Conservation (phyloP, 192 early-diverging fungal genomes). For the Coemansia reversa region DNA sequence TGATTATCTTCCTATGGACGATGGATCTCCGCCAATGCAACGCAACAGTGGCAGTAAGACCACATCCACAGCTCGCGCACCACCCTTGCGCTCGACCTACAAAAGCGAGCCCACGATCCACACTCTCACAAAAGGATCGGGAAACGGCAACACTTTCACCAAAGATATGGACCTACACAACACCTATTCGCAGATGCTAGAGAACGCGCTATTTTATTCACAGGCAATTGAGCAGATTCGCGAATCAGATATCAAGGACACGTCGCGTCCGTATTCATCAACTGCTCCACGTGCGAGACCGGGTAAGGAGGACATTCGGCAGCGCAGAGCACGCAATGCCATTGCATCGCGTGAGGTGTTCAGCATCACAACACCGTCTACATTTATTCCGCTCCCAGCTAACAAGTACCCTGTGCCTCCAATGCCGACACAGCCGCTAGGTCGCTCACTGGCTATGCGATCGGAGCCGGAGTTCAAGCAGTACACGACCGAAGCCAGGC, state of each 20-base stretch:
- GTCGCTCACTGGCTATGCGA: slow-evolving; percentile 31
- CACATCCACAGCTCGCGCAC: slow-evolving; percentile 3
- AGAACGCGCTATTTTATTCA: slow-evolving; percentile 53
- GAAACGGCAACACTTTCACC: neutral
- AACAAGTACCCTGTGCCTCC: slow-evolving; percentile 2
- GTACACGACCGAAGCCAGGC: neutral
- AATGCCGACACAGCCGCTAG: slow-evolving; percentile 5
- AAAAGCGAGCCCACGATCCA: slow-evolving; percentile 44
- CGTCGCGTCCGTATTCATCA: slow-evolving; percentile 20
- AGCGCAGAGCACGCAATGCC: slow-evolving; percentile 46
- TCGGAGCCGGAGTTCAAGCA: slow-evolving; percentile 41
- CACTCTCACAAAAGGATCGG: neutral
- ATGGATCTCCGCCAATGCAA: slow-evolving; percentile 14
- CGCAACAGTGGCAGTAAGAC: slow-evolving; percentile 7
- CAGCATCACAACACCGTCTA: slow-evolving; percentile 28
- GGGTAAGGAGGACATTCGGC: slow-evolving; percentile 46
- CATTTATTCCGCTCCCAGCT: slow-evolving; percentile 30
- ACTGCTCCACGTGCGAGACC: slow-evolving; percentile 35
- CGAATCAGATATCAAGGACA: slow-evolving; percentile 23
- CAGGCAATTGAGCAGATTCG: slow-evolving; percentile 44
- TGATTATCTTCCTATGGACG: slow-evolving; percentile 27
- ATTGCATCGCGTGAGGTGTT: slow-evolving; percentile 49
- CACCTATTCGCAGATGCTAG: slow-evolving; percentile 52
- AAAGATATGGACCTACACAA: slow-evolving; percentile 9
- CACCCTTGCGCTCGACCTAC: slow-evolving; percentile 35